Evolutionary conservation across 495 filamentous ascomycete genomes (phyloP).

Genomic region (Evernia prunastri): DNA sequence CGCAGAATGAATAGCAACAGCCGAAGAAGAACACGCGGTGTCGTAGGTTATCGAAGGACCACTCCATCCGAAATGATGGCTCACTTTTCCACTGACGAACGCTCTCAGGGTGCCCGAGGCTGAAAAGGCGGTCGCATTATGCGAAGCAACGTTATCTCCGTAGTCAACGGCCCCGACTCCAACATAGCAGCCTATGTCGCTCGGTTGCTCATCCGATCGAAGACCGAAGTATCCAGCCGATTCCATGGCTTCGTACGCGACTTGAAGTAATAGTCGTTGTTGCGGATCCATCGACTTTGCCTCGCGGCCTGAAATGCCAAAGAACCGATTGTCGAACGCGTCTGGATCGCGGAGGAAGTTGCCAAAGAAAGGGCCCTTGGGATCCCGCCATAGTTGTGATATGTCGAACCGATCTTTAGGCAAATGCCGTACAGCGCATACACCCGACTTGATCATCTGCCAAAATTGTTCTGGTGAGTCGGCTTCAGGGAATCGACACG

Average conservation of each 20-base stretch:
- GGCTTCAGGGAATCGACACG: neutral
- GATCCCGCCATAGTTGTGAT: neutral
- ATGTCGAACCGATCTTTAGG: neutral
- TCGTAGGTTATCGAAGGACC: conserved; percentile 42
- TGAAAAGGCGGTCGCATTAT: conserved; percentile 34
- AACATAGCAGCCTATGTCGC: conserved; percentile 25
- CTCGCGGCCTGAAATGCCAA: conserved; percentile 43
- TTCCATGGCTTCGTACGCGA: conserved; percentile 44
- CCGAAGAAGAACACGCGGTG: conserved; percentile 43
- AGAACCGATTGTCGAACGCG: conserved; percentile 48
- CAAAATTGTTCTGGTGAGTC: neutral
- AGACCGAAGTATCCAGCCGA: conserved; percentile 36
- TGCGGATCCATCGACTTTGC: conserved; percentile 45
- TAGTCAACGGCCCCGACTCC: conserved; percentile 33
- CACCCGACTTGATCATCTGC: neutral
- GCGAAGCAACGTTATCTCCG: conserved; percentile 29
- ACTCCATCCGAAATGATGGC: conserved; percentile 42
- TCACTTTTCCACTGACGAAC: conserved; percentile 32
- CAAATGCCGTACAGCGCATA: neutral
- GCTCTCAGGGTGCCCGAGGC: conserved; percentile 28
- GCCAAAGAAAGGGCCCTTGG: conserved; percentile 14
- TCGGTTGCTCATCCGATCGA: neutral
- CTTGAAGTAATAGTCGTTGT: conserved; percentile 43
- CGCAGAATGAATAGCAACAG: conserved; percentile 39
- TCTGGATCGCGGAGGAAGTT: conserved; percentile 31